Evolutionary conservation across 2,329 filamentous ascomycete genomes (phyloP), one percentile per base, ranked within the genome.

Genomic region (Fusarium sp.): DNA sequence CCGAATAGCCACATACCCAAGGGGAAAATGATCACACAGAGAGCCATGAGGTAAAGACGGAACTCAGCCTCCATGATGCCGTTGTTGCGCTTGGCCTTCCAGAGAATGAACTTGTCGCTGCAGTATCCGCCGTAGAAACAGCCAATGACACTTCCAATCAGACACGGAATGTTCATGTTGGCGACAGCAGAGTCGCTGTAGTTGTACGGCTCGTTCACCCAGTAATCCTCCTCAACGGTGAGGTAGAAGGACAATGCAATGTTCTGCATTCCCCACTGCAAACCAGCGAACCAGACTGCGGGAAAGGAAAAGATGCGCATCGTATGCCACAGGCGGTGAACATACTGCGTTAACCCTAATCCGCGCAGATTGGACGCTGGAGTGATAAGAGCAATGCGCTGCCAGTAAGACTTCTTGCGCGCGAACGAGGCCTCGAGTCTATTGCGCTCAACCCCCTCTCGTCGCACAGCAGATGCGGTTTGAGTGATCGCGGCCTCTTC

Each of bases 211-310:
- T 81, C 78, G 0, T 80, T 83, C 31, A 84, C 85, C 85, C 87
- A 89, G 70, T 85, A 85, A 68, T 88, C 86, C 72, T 90, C 86
- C 74, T 89, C 84, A 3, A 89, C 83, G 0, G 88, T 90, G 36
- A 89, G 80, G 69, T 90, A 89, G 75, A 90, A 89, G 3, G 86
- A 86, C 27, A 90, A 79, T 79, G 88, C 89, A n/a, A 88, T 86
- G 70, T 89, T 88, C 76, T 90, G 88, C 35, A 86, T 82, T 7
- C 88, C 88, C 88, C 88, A 90, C 74, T 89, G 87, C 29, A 89
- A 77, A 13, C 88, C 87, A 5, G 87, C 86, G 68, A 86, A 89
- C 69, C 87, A 83, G 14, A 89, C 87, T 3, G 87, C 87, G 0
- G 88, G 88, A 65, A 89, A 89, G 4, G 83, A 83, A 75, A 89